Conservation (phyloP, 139 green algal genomes). For the Chlamydomonas urium region DNA sequence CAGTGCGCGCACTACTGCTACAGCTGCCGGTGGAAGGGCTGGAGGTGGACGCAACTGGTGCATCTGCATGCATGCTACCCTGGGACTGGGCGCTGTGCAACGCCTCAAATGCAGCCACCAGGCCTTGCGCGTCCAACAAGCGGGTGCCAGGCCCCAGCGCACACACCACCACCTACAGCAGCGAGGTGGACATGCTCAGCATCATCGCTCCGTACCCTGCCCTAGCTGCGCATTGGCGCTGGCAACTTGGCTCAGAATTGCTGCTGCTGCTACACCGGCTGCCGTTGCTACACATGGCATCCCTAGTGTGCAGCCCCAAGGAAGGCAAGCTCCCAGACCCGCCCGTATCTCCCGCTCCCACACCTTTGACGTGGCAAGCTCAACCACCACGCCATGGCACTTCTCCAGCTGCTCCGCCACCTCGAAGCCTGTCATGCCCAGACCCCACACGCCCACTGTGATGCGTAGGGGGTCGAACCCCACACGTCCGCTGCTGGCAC, state of each 20-base stretch:
- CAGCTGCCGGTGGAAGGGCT: too few species aligned
- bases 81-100: too few species aligned
- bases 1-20: too few species aligned
- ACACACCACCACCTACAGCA: conserved; percentile 61
- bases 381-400: conserved; percentile 57
- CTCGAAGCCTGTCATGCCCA: conserved; percentile 55
- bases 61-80: too few species aligned
- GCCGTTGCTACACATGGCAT: too few species aligned
- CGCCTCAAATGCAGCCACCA: conserved; percentile 41
- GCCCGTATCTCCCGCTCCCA: background rate
- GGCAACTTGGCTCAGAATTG: too few species aligned
- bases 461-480: conserved; percentile 75
- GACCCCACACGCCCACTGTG: conserved; percentile 49
- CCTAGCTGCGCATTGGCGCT: too few species aligned
- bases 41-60: too few species aligned
- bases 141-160: conserved; percentile 60
- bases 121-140: conserved; percentile 26
- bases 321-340: background rate
- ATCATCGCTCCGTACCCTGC: too few species aligned
- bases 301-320: too few species aligned
- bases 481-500: conserved; percentile 14
- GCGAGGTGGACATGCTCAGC: too few species aligned
- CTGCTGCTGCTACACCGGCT: too few species aligned
- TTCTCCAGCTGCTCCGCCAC: conserved; percentile 52
- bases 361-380: conserved; percentile 66